These are phyloP conservation scores for Thermochaetoides thermophila DNA, from an alignment of 495 filamentous ascomycete species.

Conservation along the genomic window DNA sequence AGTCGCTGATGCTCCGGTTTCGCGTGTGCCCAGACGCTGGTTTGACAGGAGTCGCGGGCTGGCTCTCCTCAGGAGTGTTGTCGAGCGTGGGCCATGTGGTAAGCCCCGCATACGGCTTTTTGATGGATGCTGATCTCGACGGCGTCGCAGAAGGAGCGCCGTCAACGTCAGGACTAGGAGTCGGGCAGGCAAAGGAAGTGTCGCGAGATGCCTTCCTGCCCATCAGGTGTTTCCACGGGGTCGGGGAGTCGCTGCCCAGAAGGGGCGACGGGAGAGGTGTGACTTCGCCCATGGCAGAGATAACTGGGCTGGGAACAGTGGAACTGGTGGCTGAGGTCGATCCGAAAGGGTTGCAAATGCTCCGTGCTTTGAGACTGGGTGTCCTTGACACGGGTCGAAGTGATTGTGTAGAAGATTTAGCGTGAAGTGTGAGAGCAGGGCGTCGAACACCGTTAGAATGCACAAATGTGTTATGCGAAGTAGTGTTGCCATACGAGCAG, in stretches of 20 bases:
- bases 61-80: constrained; percentile 18
- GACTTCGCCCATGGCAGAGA: constrained; percentile 74
- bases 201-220: constrained; percentile 26
- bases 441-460: constrained; percentile 16
- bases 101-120: constrained; percentile 37
- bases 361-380: constrained; percentile 30
- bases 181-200: constrained; percentile 1
- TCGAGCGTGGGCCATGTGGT: constrained; percentile 16
- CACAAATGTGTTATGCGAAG: no score
- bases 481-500: no score
- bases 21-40: constrained; percentile 29
- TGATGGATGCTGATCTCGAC: constrained; percentile 33
- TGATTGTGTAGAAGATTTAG: constrained; percentile 27
- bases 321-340: constrained; percentile 28
- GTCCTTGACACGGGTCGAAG: constrained; percentile 31
- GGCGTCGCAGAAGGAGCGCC: constrained; percentile 31
- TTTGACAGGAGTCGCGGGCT: no score
- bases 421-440: constrained; percentile 17
- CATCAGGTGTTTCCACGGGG: constrained; percentile 44
- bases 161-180: constrained; percentile 19
- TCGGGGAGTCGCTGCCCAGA: constrained; percentile 54
- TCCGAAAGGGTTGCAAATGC: constrained; percentile 19
- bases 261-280: constrained; percentile 89
- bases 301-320: constrained; percentile 41
- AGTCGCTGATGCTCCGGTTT: constrained; percentile 80